phyloP scores from a whole-genome alignment of 2,329 filamentous ascomycete genomes.

The Fonsecaea erecta region DNA sequence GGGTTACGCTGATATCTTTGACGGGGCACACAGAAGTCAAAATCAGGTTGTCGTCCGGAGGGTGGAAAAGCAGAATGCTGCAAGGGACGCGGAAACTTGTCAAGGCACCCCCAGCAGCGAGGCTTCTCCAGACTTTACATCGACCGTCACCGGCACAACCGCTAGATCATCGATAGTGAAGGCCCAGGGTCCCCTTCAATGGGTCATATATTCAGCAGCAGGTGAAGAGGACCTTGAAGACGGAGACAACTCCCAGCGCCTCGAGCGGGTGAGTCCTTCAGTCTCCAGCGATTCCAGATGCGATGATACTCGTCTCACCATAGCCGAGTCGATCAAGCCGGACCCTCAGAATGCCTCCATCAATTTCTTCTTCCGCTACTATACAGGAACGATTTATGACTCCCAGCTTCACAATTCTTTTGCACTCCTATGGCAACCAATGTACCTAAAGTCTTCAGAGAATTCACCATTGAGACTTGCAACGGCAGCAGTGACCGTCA shows the following conservation, averaged over 20 bases:
- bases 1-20: constrained; percentile 38
- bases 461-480: constrained; percentile 35
- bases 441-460: constrained; percentile 26
- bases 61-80: constrained; percentile 23
- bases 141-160: constrained; percentile 9
- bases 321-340: constrained; percentile 26
- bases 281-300: not conserved
- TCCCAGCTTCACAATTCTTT: constrained; percentile 30
- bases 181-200: constrained; percentile 20
- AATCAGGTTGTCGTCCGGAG: constrained; percentile 32
- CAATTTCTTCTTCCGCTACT: constrained; percentile 37
- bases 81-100: not conserved
- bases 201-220: constrained; percentile 28
- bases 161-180: not conserved
- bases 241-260: not conserved
- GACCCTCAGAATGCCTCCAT: constrained; percentile 31
- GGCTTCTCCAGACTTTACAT: not conserved
- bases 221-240: not conserved
- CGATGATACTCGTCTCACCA: constrained; percentile 1
- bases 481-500: constrained; percentile 36
- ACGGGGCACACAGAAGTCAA: constrained; percentile 36
- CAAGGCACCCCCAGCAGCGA: constrained; percentile 18
- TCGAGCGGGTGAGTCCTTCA: not conserved
- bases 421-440: constrained; percentile 32
- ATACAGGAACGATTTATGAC: constrained; percentile 27